These are phyloP conservation scores for Beauveria australis DNA, from an alignment of 2,329 filamentous ascomycete species.

Conservation along the genomic window DNA sequence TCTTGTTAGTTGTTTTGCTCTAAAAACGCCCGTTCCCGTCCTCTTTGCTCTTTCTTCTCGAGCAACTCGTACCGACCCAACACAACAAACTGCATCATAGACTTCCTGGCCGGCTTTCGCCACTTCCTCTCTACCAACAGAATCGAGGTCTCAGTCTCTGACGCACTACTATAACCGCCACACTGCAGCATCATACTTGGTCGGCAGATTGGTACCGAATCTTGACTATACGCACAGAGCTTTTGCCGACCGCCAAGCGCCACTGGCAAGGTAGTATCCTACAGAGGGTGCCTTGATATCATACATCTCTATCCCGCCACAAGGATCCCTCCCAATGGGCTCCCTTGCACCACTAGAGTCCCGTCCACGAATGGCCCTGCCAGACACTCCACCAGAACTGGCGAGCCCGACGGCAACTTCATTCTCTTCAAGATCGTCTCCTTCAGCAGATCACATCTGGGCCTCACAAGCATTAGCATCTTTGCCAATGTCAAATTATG, in stretches of 20 bases:
- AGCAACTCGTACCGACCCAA: slow-evolving; percentile 1
- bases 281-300: not conserved
- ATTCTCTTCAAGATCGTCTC: slow-evolving; percentile 35
- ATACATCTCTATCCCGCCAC: not conserved
- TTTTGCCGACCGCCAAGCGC: not conserved
- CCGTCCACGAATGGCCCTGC: slow-evolving; percentile 40
- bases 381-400: slow-evolving; percentile 47
- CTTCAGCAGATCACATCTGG: slow-evolving; percentile 28
- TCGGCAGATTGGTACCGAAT: not conserved
- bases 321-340: slow-evolving; percentile 42
- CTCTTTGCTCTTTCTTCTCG: not conserved
- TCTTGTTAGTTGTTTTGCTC: slow-evolving; percentile 4
- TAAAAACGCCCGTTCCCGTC: slow-evolving; percentile 3
- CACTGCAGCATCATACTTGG: not conserved
- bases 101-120: not conserved
- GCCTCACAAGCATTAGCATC: slow-evolving; percentile 31
- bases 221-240: not conserved
- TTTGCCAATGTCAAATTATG: slow-evolving; percentile 52
- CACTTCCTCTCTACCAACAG: not conserved
- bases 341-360: slow-evolving; percentile 42
- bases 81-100: not conserved
- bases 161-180: not conserved
- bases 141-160: not conserved
- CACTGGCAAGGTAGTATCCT: not conserved
- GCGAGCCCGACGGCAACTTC: slow-evolving; percentile 43